phyloP scores from a whole-genome alignment of 2,329 filamentous ascomycete species.

The Talaromyces sp. region DNA sequence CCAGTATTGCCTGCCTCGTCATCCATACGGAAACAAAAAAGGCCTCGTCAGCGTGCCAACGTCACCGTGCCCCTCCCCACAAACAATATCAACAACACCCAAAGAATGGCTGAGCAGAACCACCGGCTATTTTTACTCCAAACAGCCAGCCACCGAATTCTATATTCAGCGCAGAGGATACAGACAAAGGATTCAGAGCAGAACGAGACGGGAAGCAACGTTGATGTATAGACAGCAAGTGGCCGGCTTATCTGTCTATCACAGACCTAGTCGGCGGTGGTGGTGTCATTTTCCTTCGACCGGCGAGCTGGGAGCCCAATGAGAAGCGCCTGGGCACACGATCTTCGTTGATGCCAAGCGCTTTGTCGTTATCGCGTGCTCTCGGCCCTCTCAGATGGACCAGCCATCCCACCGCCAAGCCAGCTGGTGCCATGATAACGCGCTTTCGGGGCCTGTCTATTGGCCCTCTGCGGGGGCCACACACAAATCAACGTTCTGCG shows the following conservation, averaged over 20 bases:
- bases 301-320: neutral
- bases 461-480: neutral
- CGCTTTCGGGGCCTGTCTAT: neutral
- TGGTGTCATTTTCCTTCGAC: neutral
- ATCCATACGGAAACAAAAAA: neutral
- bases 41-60: neutral
- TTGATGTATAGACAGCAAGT: neutral
- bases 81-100: neutral
- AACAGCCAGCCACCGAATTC: neutral
- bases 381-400: neutral
- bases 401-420: neutral
- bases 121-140: neutral
- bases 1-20: neutral
- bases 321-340: neutral
- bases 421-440: neutral
- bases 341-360: neutral
- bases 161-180: neutral
- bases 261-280: neutral
- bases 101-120: neutral
- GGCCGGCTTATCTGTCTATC: neutral
- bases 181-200: neutral
- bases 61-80: neutral
- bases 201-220: neutral
- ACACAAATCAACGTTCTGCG: neutral
- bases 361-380: neutral